phyloP scores from a whole-genome alignment of 495 filamentous ascomycete species.

The Pyrenula massariospora region DNA sequence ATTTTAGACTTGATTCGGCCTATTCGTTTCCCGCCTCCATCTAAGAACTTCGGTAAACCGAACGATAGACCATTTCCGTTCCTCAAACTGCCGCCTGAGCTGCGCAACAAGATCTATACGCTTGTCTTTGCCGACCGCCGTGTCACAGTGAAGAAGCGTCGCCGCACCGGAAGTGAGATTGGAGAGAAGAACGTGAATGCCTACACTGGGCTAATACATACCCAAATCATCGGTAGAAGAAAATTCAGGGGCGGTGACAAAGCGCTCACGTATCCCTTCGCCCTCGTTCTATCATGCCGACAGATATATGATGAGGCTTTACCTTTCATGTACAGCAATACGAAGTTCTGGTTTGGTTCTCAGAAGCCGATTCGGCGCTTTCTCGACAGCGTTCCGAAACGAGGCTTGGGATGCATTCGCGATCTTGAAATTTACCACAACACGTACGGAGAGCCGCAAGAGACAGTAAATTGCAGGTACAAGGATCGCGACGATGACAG shows the following conservation, averaged over 20 bases:
- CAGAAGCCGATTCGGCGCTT: conserved; percentile 8
- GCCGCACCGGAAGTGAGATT: neutral
- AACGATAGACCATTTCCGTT: neutral
- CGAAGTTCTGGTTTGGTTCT: conserved; percentile 13
- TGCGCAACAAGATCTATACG: neutral
- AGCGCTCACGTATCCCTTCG: conserved; percentile 2
- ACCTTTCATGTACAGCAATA: conserved; percentile 10
- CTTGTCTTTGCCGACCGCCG: neutral
- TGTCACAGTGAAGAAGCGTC: neutral
- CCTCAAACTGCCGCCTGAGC: neutral
- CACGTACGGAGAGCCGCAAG: conserved; percentile 16
- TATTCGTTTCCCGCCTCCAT: neutral
- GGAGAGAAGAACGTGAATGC: neutral
- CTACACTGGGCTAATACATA: neutral
- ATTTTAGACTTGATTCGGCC: neutral
- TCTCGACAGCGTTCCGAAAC: conserved; percentile 1
- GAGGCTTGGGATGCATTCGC: conserved; percentile 7
- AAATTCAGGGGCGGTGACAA: neutral
- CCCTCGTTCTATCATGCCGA: conserved; percentile 8
- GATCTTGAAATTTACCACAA: conserved; percentile 14
- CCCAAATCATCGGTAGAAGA: conserved; percentile 5
- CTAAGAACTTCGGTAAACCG: neutral
- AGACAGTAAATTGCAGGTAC: conserved; percentile 4
- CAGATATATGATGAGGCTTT: conserved; percentile 10
- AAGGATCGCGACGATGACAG: conserved; percentile 13